Evolutionary conservation across 1,284 basidiomycete species (phyloP), one percentile per base, ranked within the genome.

Genomic region (Tilletia setariae): DNA sequence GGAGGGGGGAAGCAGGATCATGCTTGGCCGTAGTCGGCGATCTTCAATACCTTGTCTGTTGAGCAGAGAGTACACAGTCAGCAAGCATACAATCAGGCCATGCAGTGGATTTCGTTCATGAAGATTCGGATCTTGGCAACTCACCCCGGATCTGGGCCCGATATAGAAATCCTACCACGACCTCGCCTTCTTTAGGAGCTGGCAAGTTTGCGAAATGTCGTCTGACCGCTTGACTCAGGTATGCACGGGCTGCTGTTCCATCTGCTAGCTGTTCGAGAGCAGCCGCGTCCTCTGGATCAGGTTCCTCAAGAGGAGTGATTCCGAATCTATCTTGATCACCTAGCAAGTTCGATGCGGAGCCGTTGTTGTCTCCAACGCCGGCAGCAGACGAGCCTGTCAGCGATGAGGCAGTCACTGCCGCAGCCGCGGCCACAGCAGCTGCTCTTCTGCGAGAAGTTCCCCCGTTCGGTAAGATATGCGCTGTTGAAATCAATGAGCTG

Each of bases 151-250:
- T 75, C 16, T 69, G 67, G 59, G 76, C 78, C 67, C 77, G 72
- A 68, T 78, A 78, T 64, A 79, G 63, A 67, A 79, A 79, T 1
- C 75, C 75, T 1, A 79, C 77, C 0, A 79, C 77, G 1, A 78
- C 74, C 64, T 79, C 77, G 11, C 77, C 77, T 46, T 79, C 77
- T 64, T 79, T 79, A 1, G 77, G 77, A 15, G 75, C 69, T 6
- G 76, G 77, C 53, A 74, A 72, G 2, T 51, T 70, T n/a, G 69
- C 70, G 65, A 79, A 77, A 67, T 79, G 77, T 21, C 69, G 70
- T 11, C 69, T 53, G n/a, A 76, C 77, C 7, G 78, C 74, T 40
- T 68, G 69, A 15, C 74, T 71, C 25, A 79, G 68, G 65, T 77
- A 77, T 47, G 67, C 70, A 40, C 66, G 72, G 0, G 77, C 77